These are phyloP conservation scores for Penicillium maclennaniae DNA, from an alignment of 495 filamentous ascomycete species.

Conservation along the genomic window DNA sequence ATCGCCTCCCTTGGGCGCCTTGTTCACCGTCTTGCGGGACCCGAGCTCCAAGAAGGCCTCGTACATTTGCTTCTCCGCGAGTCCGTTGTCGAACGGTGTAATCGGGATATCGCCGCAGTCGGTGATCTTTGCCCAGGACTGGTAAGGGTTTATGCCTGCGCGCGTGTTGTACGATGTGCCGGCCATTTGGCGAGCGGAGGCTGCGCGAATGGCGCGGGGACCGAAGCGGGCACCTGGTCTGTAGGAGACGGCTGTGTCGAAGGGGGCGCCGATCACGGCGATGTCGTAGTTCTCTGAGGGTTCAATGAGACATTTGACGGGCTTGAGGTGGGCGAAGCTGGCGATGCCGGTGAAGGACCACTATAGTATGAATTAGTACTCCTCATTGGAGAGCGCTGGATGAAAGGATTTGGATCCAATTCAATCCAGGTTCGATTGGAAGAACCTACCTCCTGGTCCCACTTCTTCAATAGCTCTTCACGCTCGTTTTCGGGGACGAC, in stretches of 20 bases:
- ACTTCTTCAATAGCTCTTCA: slow-evolving; percentile 49
- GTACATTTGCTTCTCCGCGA: slow-evolving; percentile 74
- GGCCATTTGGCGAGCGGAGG: slow-evolving; percentile 66
- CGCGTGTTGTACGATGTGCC: slow-evolving; percentile 76
- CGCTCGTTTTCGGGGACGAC: slow-evolving; percentile 38
- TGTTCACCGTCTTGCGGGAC: slow-evolving; percentile 41
- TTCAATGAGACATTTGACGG: slow-evolving; percentile 69
- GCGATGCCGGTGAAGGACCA: slow-evolving; percentile 76
- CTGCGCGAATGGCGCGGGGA: slow-evolving; percentile 75
- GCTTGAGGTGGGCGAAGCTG: slow-evolving; percentile 73
- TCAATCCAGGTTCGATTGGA: background rate
- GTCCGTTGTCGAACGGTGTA: slow-evolving; percentile 70
- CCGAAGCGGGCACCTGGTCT: slow-evolving; percentile 79
- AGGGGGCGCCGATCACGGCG: slow-evolving; percentile 75
- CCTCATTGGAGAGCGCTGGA: background rate
- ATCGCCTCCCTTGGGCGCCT: slow-evolving; percentile 30
- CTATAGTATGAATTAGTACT: slow-evolving; percentile 32
- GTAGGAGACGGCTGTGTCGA: slow-evolving; percentile 80
- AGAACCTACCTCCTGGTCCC: slow-evolving; percentile 47
- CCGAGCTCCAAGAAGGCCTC: slow-evolving; percentile 67
- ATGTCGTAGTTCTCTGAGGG: slow-evolving; percentile 70
- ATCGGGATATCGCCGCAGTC: slow-evolving; percentile 86
- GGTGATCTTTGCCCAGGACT: slow-evolving; percentile 66
- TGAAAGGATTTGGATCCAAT: background rate
- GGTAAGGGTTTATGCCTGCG: slow-evolving; percentile 72